Percentiles rank a stretch among this genome's conserved stretches.
Conservation (phyloP, 768 basidiomycete species). For the Hygrophoropsis aurantiaca region DNA sequence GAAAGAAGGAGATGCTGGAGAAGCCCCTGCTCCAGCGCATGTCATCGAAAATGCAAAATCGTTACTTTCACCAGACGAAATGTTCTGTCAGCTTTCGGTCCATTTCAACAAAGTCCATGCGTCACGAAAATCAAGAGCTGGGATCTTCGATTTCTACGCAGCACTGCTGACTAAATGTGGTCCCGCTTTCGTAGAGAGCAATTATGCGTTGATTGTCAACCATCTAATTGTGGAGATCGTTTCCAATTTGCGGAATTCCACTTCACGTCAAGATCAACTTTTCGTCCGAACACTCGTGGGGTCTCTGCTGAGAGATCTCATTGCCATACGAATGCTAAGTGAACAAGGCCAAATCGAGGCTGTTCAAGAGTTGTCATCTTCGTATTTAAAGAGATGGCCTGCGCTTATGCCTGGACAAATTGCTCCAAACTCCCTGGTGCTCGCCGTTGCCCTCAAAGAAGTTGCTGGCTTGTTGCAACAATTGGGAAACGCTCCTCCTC, state of each 20-base stretch:
- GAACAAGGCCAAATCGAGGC: slow-evolving; percentile 94
- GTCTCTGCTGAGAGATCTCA: slow-evolving; percentile 78
- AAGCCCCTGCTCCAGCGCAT: slow-evolving; percentile 46
- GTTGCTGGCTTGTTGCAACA: slow-evolving; percentile 84
- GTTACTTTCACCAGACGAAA: slow-evolving; percentile 71
- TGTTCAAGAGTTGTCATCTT: slow-evolving; percentile 79
- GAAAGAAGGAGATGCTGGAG: slow-evolving; percentile 63
- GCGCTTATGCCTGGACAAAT: slow-evolving; percentile 86
- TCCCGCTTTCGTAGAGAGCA: slow-evolving; percentile 71
- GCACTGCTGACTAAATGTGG: slow-evolving; percentile 78
- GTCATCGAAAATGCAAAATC: slow-evolving; percentile 62
- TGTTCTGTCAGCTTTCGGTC: slow-evolving; percentile 76
- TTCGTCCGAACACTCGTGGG: slow-evolving; percentile 72
- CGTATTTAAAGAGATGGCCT: slow-evolving; percentile 90
- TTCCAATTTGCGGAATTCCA: slow-evolving; percentile 50
- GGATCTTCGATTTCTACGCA: slow-evolving; percentile 87
- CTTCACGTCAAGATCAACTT: slow-evolving; percentile 72
- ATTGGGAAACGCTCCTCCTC: slow-evolving; percentile 88
- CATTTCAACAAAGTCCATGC: slow-evolving; percentile 77
- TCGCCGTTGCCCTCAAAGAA: slow-evolving; percentile 78
- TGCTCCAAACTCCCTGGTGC: slow-evolving; percentile 62
- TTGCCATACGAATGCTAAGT: slow-evolving; percentile 85
- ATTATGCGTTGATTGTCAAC: slow-evolving; percentile 75
- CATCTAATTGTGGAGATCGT: slow-evolving; percentile 83
- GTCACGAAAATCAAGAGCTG: slow-evolving; percentile 73